A percentile compares a stretch with the other conserved stretches of the same genome.
phyloP scores from a whole-genome alignment of 345 rosid genomes.

The Moricandia arvensis region DNA sequence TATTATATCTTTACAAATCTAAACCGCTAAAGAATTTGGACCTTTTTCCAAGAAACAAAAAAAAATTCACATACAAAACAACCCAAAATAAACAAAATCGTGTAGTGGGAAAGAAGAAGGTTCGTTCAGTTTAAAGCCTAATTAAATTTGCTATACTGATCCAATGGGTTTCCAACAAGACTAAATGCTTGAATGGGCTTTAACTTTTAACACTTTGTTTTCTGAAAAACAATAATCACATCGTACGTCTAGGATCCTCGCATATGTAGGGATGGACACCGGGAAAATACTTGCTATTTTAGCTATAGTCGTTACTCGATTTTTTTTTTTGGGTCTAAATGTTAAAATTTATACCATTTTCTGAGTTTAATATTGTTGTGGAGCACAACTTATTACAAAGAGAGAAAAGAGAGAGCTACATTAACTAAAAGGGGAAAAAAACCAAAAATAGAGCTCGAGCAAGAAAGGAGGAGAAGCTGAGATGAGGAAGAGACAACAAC shows the following conservation, averaged over 20 bases:
- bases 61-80: not conserved
- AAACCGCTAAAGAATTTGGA: not conserved
- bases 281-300: too few relatives aligned
- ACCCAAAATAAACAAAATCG: not conserved
- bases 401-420: too few relatives aligned
- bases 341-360: too few relatives aligned
- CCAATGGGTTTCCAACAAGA: conserved; percentile 16
- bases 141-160: not conserved
- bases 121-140: not conserved
- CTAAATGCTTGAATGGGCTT: not conserved
- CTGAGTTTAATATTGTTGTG: too few relatives aligned
- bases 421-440: too few relatives aligned
- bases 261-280: too few relatives aligned
- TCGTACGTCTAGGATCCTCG: not conserved
- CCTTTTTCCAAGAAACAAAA: not conserved
- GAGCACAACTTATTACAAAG: too few relatives aligned
- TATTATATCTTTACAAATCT: not conserved
- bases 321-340: too few relatives aligned
- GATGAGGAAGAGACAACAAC: too few relatives aligned
- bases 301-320: too few relatives aligned
- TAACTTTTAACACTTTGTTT: not conserved
- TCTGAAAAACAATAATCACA: not conserved
- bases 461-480: too few relatives aligned
- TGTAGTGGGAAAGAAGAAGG: not conserved
- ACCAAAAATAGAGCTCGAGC: too few relatives aligned